Evolutionary conservation across 2,329 filamentous ascomycete genomes (phyloP).

Genomic region (Penicillium vulpinum): DNA sequence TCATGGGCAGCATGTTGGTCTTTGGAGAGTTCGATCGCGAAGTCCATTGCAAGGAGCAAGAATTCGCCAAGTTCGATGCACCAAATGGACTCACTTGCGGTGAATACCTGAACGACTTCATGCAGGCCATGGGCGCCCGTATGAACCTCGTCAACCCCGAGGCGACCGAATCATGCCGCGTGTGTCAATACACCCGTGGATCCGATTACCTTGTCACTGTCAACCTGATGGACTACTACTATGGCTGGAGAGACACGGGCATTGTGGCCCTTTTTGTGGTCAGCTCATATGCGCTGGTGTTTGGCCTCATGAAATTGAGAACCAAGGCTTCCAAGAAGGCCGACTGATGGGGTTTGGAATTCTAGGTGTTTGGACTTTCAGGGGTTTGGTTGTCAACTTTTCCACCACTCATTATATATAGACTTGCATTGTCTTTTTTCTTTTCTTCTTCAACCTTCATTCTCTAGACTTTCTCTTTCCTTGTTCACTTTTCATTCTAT

Average conservation of each 20-base stretch:
- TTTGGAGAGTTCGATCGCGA: constrained; percentile 28
- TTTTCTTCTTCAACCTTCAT: neutral
- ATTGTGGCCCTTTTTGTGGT: constrained; percentile 59
- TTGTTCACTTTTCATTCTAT: too few relatives aligned
- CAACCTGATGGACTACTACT: constrained; percentile 61
- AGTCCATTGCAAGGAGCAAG: constrained; percentile 25
- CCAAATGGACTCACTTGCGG: constrained; percentile 53
- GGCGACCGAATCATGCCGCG: constrained; percentile 55
- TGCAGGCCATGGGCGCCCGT: constrained; percentile 47
- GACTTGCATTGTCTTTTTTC: neutral
- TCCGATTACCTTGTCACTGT: constrained; percentile 60
- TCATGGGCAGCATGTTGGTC: constrained; percentile 31
- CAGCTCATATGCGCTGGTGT: constrained; percentile 54
- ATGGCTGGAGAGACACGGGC: constrained; percentile 65
- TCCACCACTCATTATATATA: neutral
- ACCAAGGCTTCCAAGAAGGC: constrained; percentile 40
- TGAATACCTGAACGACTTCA: constrained; percentile 57
- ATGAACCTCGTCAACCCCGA: constrained; percentile 62
- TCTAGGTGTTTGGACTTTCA: neutral
- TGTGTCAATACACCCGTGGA: constrained; percentile 61
- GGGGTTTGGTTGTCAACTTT: neutral
- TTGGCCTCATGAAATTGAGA: constrained; percentile 38
- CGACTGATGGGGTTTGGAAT: constrained; percentile 14
- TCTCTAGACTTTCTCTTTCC: neutral
- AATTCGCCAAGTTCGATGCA: constrained; percentile 34